Evolutionary conservation across 345 rosid genomes (phyloP).

Genomic region (Aegle marmelos): DNA sequence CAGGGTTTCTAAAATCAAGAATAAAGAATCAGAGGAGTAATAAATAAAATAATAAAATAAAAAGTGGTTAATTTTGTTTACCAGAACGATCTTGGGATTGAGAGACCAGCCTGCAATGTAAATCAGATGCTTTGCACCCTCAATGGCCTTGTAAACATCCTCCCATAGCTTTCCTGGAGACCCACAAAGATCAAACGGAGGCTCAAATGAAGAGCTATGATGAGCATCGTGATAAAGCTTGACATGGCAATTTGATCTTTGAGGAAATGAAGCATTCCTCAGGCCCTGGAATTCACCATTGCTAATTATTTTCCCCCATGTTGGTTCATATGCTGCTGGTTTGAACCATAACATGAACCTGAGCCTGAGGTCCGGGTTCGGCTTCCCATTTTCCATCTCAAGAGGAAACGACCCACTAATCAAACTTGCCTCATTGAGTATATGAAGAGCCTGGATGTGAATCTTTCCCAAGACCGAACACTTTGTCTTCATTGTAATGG

Average conservation of each 20-base stretch:
- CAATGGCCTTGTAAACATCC: conserved; percentile 74
- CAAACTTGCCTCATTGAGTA: conserved; percentile 43
- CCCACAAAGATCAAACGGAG: conserved; percentile 40
- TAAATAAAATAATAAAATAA: not conserved
- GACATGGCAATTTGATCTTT: conserved; percentile 63
- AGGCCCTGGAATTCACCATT: conserved; percentile 57
- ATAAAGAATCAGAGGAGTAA: not conserved
- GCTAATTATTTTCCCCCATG: conserved; percentile 44
- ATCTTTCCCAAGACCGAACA: conserved; percentile 65
- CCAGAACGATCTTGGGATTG: conserved; percentile 73
- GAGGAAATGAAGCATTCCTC: conserved; percentile 68
- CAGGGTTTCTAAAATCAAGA: not conserved
- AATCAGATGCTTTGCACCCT: conserved; percentile 66
- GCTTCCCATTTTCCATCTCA: conserved; percentile 42
- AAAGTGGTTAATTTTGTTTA: conserved; percentile 18
- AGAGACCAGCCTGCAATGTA: conserved; percentile 92
- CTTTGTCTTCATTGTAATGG: conserved; percentile 62
- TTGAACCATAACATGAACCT: conserved; percentile 78
- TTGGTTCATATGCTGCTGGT: conserved; percentile 65
- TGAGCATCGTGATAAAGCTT: conserved; percentile 79
- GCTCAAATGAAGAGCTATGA: conserved; percentile 47
- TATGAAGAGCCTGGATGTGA: conserved; percentile 45
- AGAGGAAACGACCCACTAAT: conserved; percentile 65
- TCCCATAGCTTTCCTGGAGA: conserved; percentile 72
- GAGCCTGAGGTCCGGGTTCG: conserved; percentile 47